phyloP scores from a whole-genome alignment of 306 rosid species.

The Cajanus cajan region DNA sequence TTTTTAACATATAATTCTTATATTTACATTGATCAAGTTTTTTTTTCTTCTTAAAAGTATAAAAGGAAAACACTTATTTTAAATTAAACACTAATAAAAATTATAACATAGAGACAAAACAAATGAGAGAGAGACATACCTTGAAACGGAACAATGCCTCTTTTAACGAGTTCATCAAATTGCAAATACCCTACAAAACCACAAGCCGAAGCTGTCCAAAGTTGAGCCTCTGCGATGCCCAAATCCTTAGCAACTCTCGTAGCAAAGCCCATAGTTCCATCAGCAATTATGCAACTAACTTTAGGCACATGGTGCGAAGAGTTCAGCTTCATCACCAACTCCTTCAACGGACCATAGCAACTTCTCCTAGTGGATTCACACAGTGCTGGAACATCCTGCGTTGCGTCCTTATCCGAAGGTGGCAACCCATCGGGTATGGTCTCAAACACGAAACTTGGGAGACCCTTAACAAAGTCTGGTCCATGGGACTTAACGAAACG shows the following conservation, averaged over 20 bases:
- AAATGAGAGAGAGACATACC: not conserved
- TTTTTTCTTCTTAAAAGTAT: too few relatives aligned
- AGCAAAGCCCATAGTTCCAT: constrained; percentile 14
- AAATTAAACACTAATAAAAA: too few relatives aligned
- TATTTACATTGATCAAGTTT: too few relatives aligned
- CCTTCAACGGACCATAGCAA: constrained; percentile 14
- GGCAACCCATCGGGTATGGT: too few relatives aligned
- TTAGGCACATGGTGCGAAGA: not conserved
- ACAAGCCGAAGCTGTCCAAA: constrained; percentile 28
- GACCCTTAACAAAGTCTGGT: too few relatives aligned
- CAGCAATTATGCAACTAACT: constrained; percentile 5
- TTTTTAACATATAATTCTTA: too few relatives aligned
- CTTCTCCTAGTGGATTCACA: not conserved
- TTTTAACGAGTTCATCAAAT: constrained; percentile 7
- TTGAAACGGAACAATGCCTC: constrained; percentile 24
- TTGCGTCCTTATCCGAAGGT: constrained; percentile 18
- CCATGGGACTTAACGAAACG: too few relatives aligned
- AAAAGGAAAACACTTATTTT: too few relatives aligned
- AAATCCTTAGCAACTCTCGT: constrained; percentile 9
- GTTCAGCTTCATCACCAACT: not conserved
- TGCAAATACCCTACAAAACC: constrained; percentile 19
- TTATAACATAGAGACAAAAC: too few relatives aligned
- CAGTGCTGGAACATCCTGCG: constrained; percentile 1
- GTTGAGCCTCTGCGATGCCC: not conserved
- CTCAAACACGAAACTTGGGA: too few relatives aligned